Evolutionary conservation across 1,284 basidiomycete genomes (phyloP).

Genomic region (Ustilago trichophora): DNA sequence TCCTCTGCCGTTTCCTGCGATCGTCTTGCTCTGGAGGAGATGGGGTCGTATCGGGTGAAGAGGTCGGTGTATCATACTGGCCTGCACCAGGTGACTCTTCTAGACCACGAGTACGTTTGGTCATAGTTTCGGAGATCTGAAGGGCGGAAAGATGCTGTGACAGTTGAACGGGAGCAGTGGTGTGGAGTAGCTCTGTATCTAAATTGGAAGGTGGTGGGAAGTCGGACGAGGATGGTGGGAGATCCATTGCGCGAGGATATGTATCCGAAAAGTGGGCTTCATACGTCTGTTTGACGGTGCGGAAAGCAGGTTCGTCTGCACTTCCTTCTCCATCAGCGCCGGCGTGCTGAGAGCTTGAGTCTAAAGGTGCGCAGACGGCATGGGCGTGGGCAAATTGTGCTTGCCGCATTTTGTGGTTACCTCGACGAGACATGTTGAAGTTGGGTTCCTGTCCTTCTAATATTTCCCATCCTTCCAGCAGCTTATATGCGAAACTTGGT

Average conservation of each 20-base stretch:
- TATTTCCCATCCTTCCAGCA: too few species aligned
- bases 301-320: too few species aligned
- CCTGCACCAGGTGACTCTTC: neutral
- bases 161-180: neutral
- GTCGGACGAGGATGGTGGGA: neutral
- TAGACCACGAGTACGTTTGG: constrained; percentile 10
- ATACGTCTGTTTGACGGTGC: too few species aligned
- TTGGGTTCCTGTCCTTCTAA: too few species aligned
- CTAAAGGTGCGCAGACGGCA: too few species aligned
- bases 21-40: neutral
- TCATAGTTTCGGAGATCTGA: constrained; percentile 8
- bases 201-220: neutral
- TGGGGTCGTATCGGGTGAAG: neutral
- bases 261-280: neutral
- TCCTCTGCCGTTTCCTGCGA: constrained; percentile 7
- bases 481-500: too few species aligned
- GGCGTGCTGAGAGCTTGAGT: too few species aligned
- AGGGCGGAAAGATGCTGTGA: neutral
- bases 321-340: too few species aligned
- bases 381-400: too few species aligned
- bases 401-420: too few species aligned
- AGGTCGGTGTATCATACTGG: neutral
- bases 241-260: neutral
- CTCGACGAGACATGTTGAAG: too few species aligned
- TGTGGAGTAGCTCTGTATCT: too few species aligned